phyloP scores from a whole-genome alignment of 2,329 filamentous ascomycete genomes.

The Colletotrichum sp. region DNA sequence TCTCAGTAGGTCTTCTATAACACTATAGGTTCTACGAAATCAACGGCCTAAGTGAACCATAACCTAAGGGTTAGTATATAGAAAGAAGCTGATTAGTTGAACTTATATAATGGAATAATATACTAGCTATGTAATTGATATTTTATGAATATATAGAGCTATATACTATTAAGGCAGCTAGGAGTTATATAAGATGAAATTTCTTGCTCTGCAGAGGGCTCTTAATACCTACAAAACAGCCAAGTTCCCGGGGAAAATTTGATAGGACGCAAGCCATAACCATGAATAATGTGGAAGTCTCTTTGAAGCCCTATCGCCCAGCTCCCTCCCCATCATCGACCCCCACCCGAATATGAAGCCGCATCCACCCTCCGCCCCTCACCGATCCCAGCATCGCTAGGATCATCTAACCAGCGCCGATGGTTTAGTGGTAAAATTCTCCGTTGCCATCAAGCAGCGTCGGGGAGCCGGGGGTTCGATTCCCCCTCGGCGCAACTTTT shows the following conservation, averaged over 20 bases:
- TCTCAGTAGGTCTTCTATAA: neutral
- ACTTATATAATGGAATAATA: rapidly evolving
- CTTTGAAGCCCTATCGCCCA: too few species aligned
- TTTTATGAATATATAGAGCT: too few species aligned
- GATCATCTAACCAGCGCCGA: neutral
- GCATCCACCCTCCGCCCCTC: neutral
- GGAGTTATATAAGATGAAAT: rapidly evolving
- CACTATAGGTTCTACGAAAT: neutral
- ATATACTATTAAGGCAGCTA: neutral
- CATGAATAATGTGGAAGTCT: too few species aligned
- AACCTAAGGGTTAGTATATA: rapidly evolving
- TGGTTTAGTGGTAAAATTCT: conserved; percentile 2
- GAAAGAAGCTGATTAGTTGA: rapidly evolving
- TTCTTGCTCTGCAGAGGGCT: neutral
- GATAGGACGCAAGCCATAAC: too few species aligned
- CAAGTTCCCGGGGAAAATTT: too few species aligned
- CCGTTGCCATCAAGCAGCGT: neutral
- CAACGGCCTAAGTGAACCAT: neutral
- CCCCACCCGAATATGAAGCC: neutral
- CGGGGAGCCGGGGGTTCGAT: neutral
- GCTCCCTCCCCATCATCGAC: neutral
- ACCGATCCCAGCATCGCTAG: neutral
- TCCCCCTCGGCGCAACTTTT: neutral
- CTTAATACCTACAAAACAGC: too few species aligned
- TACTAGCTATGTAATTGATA: too few species aligned